A percentile compares a stretch with the other conserved stretches of the same genome.
phyloP scores from a whole-genome alignment of 441 rosid species.

The Mallotus japonicus region DNA sequence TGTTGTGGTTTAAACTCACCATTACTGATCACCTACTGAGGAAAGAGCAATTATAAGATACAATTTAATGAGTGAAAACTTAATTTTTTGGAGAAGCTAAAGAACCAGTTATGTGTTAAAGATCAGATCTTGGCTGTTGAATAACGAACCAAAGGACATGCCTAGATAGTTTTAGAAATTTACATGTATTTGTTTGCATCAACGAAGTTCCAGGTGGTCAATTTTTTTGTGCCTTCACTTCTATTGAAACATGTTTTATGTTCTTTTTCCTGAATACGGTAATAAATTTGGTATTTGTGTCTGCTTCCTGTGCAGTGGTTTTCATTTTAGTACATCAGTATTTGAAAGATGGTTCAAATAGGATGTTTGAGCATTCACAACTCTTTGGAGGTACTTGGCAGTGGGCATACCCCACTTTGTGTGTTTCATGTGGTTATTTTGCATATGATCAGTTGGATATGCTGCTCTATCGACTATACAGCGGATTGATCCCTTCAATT shows the following conservation, averaged over 20 bases:
- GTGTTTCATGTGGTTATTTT: slow-evolving; percentile 92
- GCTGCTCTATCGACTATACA: slow-evolving; percentile 69
- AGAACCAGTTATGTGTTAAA: no score
- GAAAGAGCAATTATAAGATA: background rate
- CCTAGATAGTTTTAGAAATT: background rate
- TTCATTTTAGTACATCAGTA: slow-evolving; percentile 59
- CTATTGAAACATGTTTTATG: background rate
- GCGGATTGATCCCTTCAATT: slow-evolving; percentile 78
- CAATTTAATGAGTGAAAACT: background rate
- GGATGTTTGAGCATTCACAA: slow-evolving; percentile 69
- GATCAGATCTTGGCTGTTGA: background rate
- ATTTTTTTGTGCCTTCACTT: background rate
- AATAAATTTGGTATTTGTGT: slow-evolving; percentile 15
- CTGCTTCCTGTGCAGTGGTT: slow-evolving; percentile 51
- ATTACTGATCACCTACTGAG: background rate
- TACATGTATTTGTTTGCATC: background rate
- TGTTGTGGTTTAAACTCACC: background rate
- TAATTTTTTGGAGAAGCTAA: background rate
- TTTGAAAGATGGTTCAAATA: slow-evolving; percentile 38
- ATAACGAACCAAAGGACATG: background rate
- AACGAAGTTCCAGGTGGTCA: background rate
- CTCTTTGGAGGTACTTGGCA: slow-evolving; percentile 69
- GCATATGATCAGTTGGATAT: slow-evolving; percentile 96
- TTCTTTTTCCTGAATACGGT: background rate
- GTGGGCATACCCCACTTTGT: slow-evolving; percentile 76